A percentile compares a stretch with the other conserved stretches of the same genome.
These are phyloP conservation scores for Penicillium sp. DNA, from an alignment of 2,329 filamentous ascomycete genomes.

Conservation along the genomic window DNA sequence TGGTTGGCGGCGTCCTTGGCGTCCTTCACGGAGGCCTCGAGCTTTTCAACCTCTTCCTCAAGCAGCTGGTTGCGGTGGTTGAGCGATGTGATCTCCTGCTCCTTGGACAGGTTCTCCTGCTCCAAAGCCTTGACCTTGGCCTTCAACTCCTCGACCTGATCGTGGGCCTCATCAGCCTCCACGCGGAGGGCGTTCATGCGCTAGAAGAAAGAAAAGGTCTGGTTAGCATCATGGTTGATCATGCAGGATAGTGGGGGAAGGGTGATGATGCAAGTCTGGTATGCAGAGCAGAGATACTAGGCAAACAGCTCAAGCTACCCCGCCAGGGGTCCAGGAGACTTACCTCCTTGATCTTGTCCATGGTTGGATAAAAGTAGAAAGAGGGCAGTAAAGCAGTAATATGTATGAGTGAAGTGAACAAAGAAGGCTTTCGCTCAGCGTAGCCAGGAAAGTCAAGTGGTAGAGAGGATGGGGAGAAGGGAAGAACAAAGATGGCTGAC, in stretches of 20 bases:
- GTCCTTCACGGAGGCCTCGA: slow-evolving; percentile 76
- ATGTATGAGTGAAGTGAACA: slow-evolving; percentile 30
- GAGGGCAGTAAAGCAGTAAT: slow-evolving; percentile 16
- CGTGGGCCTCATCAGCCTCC: slow-evolving; percentile 79
- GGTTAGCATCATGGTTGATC: slow-evolving; percentile 12
- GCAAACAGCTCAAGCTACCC: slow-evolving; percentile 37
- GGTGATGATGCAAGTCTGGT: slow-evolving; percentile 5
- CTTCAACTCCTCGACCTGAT: slow-evolving; percentile 83
- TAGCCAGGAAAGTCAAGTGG: slow-evolving; percentile 22
- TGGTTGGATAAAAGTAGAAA: slow-evolving; percentile 44
- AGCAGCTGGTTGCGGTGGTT: slow-evolving; percentile 92
- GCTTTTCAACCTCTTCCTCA: slow-evolving; percentile 86
- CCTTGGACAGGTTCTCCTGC: slow-evolving; percentile 92
- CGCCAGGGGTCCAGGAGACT: slow-evolving; percentile 44
- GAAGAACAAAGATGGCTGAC: slow-evolving; percentile 14
- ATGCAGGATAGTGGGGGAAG: slow-evolving; percentile 5
- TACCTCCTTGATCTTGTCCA: slow-evolving; percentile 90
- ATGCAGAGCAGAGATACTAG: slow-evolving; percentile 17
- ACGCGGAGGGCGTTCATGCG: slow-evolving; percentile 93
- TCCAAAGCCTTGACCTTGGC: slow-evolving; percentile 81
- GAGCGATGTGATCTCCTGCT: slow-evolving; percentile 96
- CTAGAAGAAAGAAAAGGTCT: slow-evolving; percentile 45
- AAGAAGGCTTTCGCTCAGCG: slow-evolving; percentile 38
- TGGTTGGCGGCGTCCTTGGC: slow-evolving; percentile 82
- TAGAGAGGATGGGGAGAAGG: slow-evolving; percentile 16